Evolutionary conservation across 306 rosid genomes (phyloP).

Genomic region (Acacia acuminata): DNA sequence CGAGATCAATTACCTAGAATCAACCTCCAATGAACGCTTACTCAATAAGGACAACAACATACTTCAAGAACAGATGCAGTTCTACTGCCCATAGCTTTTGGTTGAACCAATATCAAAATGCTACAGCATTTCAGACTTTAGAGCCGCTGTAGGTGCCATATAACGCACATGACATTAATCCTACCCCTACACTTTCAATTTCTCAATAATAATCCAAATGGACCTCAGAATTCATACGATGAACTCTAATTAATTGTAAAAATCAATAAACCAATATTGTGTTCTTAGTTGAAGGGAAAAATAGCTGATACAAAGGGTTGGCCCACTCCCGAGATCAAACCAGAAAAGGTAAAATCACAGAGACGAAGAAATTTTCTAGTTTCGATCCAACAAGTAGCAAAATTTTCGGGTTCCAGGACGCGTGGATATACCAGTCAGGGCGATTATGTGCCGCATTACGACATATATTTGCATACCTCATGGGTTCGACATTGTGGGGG

Average conservation of each 20-base stretch:
- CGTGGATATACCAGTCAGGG: conserved; percentile 41
- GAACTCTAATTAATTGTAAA: background rate
- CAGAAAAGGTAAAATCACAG: conserved; percentile 11
- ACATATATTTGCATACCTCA: conserved; percentile 42
- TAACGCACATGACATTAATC: conserved; percentile 23
- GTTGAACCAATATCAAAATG: conserved; percentile 38
- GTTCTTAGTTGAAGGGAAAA: background rate
- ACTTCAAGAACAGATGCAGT: conserved; percentile 55
- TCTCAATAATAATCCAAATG: background rate
- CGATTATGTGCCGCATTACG: background rate
- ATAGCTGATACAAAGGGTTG: conserved; percentile 1
- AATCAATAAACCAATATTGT: background rate
- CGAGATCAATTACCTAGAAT: conserved; percentile 66
- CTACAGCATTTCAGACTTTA: conserved; percentile 46
- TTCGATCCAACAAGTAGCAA: conserved; percentile 30
- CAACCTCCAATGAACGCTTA: conserved; percentile 92
- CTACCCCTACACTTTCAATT: conserved; percentile 10
- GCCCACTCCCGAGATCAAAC: background rate
- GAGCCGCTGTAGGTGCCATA: conserved; percentile 9
- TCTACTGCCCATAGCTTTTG: conserved; percentile 71
- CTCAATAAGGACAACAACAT: conserved; percentile 99
- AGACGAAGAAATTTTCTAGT: conserved; percentile 42
- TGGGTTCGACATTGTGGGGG: conserved; percentile 56
- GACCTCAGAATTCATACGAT: background rate
- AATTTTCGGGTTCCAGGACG: conserved; percentile 37